A percentile compares a stretch with the other conserved stretches of the same genome.
Evolutionary conservation across 495 filamentous ascomycete species (phyloP).

Genomic region (Hypoxylon cercidicola): DNA sequence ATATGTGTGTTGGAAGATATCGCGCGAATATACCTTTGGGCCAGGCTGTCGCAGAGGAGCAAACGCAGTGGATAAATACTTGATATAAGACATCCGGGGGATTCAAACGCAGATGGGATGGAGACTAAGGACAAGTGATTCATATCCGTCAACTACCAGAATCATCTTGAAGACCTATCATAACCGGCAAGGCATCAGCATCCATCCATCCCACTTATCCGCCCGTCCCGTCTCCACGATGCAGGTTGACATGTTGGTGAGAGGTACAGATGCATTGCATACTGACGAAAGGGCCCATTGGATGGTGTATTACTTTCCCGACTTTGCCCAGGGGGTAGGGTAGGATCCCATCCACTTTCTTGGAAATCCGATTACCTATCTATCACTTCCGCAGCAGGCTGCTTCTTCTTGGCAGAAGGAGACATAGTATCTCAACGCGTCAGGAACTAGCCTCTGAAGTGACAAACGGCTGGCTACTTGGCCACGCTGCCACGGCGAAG

Average conservation of each 20-base stretch:
- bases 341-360: not conserved
- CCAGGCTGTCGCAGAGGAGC: conserved; percentile 2
- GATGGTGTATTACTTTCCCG: conserved; percentile 4
- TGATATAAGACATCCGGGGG: not conserved
- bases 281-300: conserved; percentile 25
- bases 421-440: conserved; percentile 13
- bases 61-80: not conserved
- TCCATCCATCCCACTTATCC: conserved; percentile 6
- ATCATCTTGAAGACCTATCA: not conserved
- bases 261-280: conserved; percentile 15
- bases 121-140: conserved; percentile 9
- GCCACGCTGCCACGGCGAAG: conserved; percentile 20
- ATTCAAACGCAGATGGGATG: not conserved
- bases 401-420: conserved; percentile 17
- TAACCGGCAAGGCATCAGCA: not conserved
- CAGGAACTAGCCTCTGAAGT: not conserved
- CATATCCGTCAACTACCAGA: not conserved
- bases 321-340: no score
- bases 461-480: conserved; percentile 31
- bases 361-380: conserved; percentile 5
- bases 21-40: not conserved
- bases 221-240: conserved; percentile 6
- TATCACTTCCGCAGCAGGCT: conserved; percentile 7
- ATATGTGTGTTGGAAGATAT: conserved; percentile 1
- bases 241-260: conserved; percentile 14